A percentile compares a stretch with the other conserved stretches of the same genome.
These are phyloP conservation scores for Ophiosphaerella herpotricha DNA, from an alignment of 2,329 filamentous ascomycete genomes.

Conservation along the genomic window DNA sequence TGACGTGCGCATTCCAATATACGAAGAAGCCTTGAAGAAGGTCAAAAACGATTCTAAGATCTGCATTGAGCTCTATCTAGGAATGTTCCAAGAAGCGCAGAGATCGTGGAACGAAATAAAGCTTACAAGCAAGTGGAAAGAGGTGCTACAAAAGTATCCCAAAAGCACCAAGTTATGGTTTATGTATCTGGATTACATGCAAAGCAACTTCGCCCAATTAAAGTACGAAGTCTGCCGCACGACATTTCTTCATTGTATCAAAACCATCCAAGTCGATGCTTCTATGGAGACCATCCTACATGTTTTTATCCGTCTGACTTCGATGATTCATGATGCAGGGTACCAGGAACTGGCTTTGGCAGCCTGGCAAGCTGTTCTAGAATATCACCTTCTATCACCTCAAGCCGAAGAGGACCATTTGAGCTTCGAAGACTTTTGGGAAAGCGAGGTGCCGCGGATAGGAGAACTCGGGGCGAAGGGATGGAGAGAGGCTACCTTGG, in stretches of 20 bases:
- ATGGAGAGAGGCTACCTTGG: conserved; percentile 62
- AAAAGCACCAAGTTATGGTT: conserved; percentile 71
- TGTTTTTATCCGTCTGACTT: conserved; percentile 73
- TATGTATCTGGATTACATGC: conserved; percentile 70
- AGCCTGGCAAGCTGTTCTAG: conserved; percentile 81
- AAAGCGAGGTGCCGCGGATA: conserved; percentile 77
- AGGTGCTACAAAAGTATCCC: conserved; percentile 61
- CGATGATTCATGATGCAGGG: conserved; percentile 75
- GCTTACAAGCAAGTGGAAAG: conserved; percentile 68
- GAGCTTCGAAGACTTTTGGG: conserved; percentile 67
- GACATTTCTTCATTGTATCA: conserved; percentile 64
- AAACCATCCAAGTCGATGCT: conserved; percentile 31
- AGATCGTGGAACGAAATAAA: conserved; percentile 72
- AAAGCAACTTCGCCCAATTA: conserved; percentile 70
- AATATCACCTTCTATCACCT: conserved; percentile 70
- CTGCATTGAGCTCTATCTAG: conserved; percentile 66
- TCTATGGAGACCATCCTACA: conserved; percentile 57
- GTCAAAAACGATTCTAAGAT: conserved; percentile 51
- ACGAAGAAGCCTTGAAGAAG: conserved; percentile 74
- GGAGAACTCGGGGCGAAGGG: conserved; percentile 74
- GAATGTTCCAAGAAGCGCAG: conserved; percentile 74
- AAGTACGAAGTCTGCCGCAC: conserved; percentile 68
- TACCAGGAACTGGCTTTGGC: conserved; percentile 77
- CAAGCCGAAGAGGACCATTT: conserved; percentile 46
- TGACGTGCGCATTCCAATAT: conserved; percentile 79